Evolutionary conservation across 192 early-diverging fungal genomes (phyloP), one percentile per base, ranked within the genome.

Genomic region (Lobosporangium transversale): DNA sequence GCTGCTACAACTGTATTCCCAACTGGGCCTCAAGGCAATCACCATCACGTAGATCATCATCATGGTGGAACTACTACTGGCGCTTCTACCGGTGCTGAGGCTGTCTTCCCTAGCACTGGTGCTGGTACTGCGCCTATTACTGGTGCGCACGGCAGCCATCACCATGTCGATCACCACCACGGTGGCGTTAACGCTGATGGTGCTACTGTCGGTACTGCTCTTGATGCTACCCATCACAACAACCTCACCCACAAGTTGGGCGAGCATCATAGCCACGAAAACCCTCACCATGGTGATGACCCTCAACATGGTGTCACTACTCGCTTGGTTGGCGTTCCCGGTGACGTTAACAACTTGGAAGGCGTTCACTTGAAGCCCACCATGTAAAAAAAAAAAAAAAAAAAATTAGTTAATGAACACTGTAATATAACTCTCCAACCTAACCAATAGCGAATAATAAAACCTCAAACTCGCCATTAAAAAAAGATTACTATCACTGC

Each of bases 321-420:
- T 0, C 61, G 55, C 18, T 35, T 74, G n/a, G 57, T 65, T 24
- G 69, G 69, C 23, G 56, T 29, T 0, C 29, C n/a, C 11, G 31
- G 31, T 23, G 56, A 74, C 26, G 45, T 53, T 33, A 65, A 54
- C 57, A 64, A 65, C 32, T 14, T 65, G 2, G 43, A 50, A 8
- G 2, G 43, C 24, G 18, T 42, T 1, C 48, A 58, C 51, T 32
- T 60, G 23, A 51, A 65, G 52, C 68, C 55, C 24, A 58, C 55
- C 33, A 63, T 74, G 61, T 74, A 64, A 65, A 57, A 24, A 55
- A 49, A 31, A 61, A 44, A 54, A 44, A 40, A 40, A 40, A 10
- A 40, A 40, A 7, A 40, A 40, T 7, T 40, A 40, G 37, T 14
- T 14, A 40, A 10, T 40, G 42, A 43, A 43, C n/a, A n/a, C 42